A percentile compares a stretch with the other conserved stretches of the same genome.
These are phyloP conservation scores for Penicillium atrosanguineum DNA, from an alignment of 495 filamentous ascomycete species.

Conservation along the genomic window DNA sequence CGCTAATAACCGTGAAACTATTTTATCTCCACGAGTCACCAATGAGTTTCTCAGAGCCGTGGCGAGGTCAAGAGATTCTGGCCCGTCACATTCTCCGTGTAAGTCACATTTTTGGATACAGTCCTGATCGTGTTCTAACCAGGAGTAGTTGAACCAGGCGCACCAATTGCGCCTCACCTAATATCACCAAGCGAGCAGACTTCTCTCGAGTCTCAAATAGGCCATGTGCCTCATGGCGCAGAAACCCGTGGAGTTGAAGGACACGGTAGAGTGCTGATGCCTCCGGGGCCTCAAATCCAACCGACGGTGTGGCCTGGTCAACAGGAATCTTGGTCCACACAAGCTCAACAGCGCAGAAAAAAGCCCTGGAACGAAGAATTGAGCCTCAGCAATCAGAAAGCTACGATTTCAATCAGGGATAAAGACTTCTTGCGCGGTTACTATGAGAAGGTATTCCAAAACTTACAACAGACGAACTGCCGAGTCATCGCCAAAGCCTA, in stretches of 20 bases:
- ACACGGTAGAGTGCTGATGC: neutral
- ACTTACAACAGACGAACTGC: constrained; percentile 70
- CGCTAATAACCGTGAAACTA: constrained; percentile 28
- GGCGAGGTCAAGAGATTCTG: constrained; percentile 23
- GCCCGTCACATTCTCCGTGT: constrained; percentile 14
- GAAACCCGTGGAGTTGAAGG: constrained; percentile 2
- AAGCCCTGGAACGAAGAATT: constrained; percentile 27
- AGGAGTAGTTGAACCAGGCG: constrained; percentile 7
- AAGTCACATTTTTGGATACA: constrained; percentile 11
- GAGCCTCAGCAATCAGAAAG: constrained; percentile 30
- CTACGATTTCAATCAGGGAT: constrained; percentile 53
- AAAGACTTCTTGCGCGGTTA: constrained; percentile 52
- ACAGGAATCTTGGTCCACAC: constrained; percentile 4
- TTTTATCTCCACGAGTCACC: constrained; percentile 36
- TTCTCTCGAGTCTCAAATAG: constrained; percentile 1
- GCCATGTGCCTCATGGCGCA: neutral
- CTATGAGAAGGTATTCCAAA: constrained; percentile 61
- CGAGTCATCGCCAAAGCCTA: constrained; percentile 69
- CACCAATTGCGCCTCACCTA: constrained; percentile 1
- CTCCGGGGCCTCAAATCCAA: neutral
- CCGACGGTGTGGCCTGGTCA: constrained; percentile 12
- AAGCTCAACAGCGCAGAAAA: constrained; percentile 11
- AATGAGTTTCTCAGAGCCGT: constrained; percentile 39
- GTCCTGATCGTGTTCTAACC: constrained; percentile 3
- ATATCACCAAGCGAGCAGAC: neutral